Evolutionary conservation across 768 basidiomycete species (phyloP), one percentile per base, ranked within the genome.

Genomic region (Favolaschia claudopus): DNA sequence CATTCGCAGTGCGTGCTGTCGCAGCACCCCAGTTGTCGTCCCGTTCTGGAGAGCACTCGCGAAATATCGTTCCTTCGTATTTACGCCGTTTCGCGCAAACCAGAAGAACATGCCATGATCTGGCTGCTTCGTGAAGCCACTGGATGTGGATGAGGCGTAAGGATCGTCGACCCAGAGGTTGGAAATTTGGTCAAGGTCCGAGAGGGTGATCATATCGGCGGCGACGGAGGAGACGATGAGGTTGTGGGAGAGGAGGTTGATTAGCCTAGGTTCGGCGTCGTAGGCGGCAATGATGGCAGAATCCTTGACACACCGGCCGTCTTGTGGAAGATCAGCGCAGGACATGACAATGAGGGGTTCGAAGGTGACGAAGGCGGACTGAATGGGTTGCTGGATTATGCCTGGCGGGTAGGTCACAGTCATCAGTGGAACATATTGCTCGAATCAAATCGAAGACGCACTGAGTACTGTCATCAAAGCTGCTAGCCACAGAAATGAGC

Each of bases 161-260:
- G 45, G 45, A 20, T 47, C 25, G 31, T 47, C 45, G 19, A 47
- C 45, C 45, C 45, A 47, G 31, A 47, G 45, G 25, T 47, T 47
- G 1, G 31, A 33, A 7, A 32, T 29, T 20, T 1, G 45, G 4
- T 47, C 45, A 14, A 47, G 31, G 14, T 33, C 29, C 19, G 45
- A n/a, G 19, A 33, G 12, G 3, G 45, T 15, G 45, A 47, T 33
- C 13, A 47, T 32, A 22, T 33, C 34, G 45, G 17, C 34, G 17
- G 45, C 45, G 32, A 47, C 45, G 25, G 31, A 29, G 10, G 45
- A 7, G 5, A 47, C 45, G 1, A 47, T 14, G 45, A 47, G 45
- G n/a, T 47, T 47, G 10, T 47, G 45, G 12, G 31, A 15, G 15
- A 47, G 31, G 31, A 47, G 45, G n/a, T 33, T 47, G 44, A 46